Base-by-base conservation (phyloP, 2,329 filamentous ascomycete species). In the Cytospora paraplurivora region DNA sequence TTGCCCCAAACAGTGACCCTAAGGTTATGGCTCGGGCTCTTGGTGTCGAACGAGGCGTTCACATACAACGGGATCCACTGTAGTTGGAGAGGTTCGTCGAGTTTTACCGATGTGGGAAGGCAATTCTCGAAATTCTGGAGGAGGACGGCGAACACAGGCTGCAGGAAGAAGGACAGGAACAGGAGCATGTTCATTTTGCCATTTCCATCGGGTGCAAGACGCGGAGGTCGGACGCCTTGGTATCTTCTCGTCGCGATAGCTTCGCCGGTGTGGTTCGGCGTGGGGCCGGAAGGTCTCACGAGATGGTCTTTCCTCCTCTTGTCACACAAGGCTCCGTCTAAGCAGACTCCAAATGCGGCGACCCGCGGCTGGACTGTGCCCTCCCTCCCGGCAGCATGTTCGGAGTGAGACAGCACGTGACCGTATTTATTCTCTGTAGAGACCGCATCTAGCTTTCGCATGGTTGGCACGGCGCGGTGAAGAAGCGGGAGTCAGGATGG, bases 1-100 rank as follows among this genome's bases (percentile, higher is more conserved):
- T 98, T 97, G 58, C 93, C 94, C 79, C 92, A 98, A 54, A 97
- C 84, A 1, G 88, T 95, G 62, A 97, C 79, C 67, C 85, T 87
- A 56, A 99, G 81, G 49, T 82, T 85, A 72, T 93, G 86, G 57
- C 78, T 82, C 5, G 84, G 74, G 67, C 84, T 78, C 15, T 78
- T 75, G 34, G 84, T 81, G 70, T 92, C 84, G 79, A 96, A 96
- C 21, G 79, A 77, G 62, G 91, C 94, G 70, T 91, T 87, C 63
- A 95, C 85, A 69, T 85, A 87, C 41, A 88, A 75, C 3, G 95
- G 93, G 13, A 87, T 81, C 79, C 94, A 97, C 78, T 97, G 93
- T 37, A 98, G 82, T 66, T 83, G 83, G 41, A 79, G 75, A 15
- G 89, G 85, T 10, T 81, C 71, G 62, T 73, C 77, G 53, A 83